Base-by-base conservation (phyloP, 2,329 filamentous ascomycete species). In the Trichoderma atroviride region DNA sequence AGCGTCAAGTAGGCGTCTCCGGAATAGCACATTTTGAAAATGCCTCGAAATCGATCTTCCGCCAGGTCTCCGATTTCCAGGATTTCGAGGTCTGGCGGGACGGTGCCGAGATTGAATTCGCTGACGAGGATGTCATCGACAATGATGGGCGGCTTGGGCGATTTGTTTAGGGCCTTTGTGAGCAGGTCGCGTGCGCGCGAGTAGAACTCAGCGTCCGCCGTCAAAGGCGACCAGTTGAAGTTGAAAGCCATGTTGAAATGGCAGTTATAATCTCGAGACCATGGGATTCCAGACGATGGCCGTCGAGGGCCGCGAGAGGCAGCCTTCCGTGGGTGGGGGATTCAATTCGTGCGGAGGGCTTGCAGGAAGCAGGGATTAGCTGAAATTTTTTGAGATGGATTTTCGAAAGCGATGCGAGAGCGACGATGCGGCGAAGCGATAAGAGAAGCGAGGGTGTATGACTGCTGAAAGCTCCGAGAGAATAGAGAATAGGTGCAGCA, bases 141-240 rank as follows among this genome's bases (percentile, higher is more conserved):
- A 79, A 99, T 99, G 78, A 98, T 98, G 71, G 96, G 96, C 69
- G 96, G 96, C 78, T 98, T 98, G 50, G 95, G 94, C 67, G 93
- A 96, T 83, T 98, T 98, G 87, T 99, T 99, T 77, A 99, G 86
- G 43, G 96, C 96, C 69, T 92, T 91, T 31, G 96, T 99, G 76
- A 99, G 87, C 80, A 98, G 92, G 79, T 98, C 94, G 80, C 94
- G 92, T 63, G 96, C 95, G 75, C 94, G 91, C 79, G 92, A 89
- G 82, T 95, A 95, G 81, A 96, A 96, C 75, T 90, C 88, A 77
- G 93, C 95, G 84, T 98, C 96, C 78, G 95, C 95, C 83, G 96
- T 96, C 74, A 99, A 87, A 78, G 96, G 96, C 88, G 94, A 97
- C 96, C 96, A 99, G 93, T 98, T 98, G 92, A 99, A 99, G 86